Evolutionary conservation across 1,284 basidiomycete genomes (phyloP).

Genomic region (Fomitiporia mediterranea): DNA sequence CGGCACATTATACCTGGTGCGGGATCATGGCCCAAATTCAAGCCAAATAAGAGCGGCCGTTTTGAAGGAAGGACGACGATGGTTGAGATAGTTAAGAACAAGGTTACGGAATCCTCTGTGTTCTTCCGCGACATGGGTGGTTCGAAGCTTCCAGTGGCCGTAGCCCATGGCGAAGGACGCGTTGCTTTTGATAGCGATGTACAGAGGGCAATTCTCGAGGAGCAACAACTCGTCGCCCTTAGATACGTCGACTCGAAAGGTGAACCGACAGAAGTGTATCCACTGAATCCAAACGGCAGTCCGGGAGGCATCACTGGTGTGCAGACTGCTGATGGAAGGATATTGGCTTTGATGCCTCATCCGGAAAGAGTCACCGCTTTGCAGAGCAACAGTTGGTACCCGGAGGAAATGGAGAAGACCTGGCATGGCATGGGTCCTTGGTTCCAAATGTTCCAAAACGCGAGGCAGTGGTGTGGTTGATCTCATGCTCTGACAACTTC

Average conservation of each 20-base stretch:
- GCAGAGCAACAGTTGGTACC: conserved; percentile 87
- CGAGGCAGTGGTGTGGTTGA: conserved; percentile 40
- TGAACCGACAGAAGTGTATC: conserved; percentile 69
- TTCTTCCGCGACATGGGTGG: conserved; percentile 89
- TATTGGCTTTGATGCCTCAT: conserved; percentile 96
- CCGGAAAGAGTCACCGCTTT: conserved; percentile 77
- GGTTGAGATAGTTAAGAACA: conserved; percentile 68
- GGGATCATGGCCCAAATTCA: conserved; percentile 86
- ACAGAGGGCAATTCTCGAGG: conserved; percentile 41
- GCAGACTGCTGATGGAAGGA: conserved; percentile 79
- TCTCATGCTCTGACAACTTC: neutral
- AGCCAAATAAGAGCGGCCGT: conserved; percentile 82
- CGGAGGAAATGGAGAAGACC: conserved; percentile 45
- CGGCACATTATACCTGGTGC: conserved; percentile 86
- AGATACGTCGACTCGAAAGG: conserved; percentile 76
- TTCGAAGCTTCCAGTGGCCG: conserved; percentile 84
- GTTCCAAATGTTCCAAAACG: conserved; percentile 95
- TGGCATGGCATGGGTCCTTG: conserved; percentile 83
- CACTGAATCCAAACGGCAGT: conserved; percentile 95
- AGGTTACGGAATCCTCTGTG: conserved; percentile 59
- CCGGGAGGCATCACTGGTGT: conserved; percentile 86
- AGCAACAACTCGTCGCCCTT: conserved; percentile 56
- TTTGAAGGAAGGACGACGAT: conserved; percentile 87
- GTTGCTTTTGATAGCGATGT: conserved; percentile 57
- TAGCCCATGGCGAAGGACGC: conserved; percentile 96